Percentiles rank a stretch among this genome's conserved stretches.
phyloP scores from a whole-genome alignment of 345 rosid species.

The Euphorbia peplus region DNA sequence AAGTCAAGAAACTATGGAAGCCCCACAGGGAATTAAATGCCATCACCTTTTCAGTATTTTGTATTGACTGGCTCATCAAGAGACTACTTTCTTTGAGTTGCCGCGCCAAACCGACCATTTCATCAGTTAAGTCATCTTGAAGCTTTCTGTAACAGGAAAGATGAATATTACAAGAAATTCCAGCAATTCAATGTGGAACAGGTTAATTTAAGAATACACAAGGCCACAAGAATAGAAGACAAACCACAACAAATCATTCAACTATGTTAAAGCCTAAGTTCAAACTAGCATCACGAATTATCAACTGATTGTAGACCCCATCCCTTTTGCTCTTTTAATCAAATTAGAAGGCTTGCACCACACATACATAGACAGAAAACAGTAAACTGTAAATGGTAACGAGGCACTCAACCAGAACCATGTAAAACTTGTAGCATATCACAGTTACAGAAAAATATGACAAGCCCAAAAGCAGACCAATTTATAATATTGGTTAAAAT shows the following conservation, averaged over 20 bases:
- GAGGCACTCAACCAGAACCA: neutral
- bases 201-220: neutral
- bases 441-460: neutral
- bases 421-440: neutral
- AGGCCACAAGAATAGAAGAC: neutral
- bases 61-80: conserved; percentile 69
- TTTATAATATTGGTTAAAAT: neutral
- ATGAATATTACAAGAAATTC: neutral
- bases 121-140: conserved; percentile 86
- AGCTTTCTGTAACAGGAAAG: conserved; percentile 45
- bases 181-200: neutral
- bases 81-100: conserved; percentile 90
- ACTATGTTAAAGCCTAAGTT: neutral
- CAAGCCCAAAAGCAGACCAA: neutral
- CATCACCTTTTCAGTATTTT: conserved; percentile 72
- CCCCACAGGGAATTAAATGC: neutral
- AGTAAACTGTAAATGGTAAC: neutral
- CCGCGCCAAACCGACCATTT: conserved; percentile 86
- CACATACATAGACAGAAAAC: neutral
- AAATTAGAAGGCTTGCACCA: neutral
- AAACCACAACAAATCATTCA: neutral
- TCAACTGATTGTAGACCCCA: neutral
- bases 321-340: neutral
- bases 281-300: neutral
- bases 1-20: neutral